Evolutionary conservation across 352 stramenopile species (phyloP).

Genomic region (Pythium phragmitis): DNA sequence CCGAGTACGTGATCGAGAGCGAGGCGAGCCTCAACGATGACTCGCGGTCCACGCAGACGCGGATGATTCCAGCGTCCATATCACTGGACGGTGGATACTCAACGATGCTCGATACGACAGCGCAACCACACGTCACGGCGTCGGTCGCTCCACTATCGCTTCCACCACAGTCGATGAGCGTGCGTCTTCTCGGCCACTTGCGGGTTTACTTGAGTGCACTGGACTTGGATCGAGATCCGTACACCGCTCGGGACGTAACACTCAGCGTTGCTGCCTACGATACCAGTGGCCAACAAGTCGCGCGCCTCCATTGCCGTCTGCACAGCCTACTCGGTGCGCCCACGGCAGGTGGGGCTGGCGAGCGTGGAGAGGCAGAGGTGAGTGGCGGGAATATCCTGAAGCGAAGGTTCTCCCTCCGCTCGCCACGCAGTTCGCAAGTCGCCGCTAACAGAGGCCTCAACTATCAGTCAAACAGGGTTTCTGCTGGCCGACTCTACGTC

Average conservation of each 20-base stretch:
- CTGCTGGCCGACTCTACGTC: constrained; percentile 14
- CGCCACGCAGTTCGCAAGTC: constrained; percentile 10
- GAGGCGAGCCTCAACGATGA: constrained; percentile 20
- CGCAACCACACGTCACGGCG: constrained; percentile 7
- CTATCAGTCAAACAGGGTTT: constrained; percentile 5
- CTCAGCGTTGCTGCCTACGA: constrained; percentile 27
- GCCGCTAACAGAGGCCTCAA: constrained; percentile 10
- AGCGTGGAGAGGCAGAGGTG: constrained; percentile 5
- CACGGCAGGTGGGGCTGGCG: background rate
- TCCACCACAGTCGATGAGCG: constrained; percentile 12
- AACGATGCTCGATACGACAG: constrained; percentile 20
- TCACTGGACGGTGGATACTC: constrained; percentile 24
- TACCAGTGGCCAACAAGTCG: constrained; percentile 23
- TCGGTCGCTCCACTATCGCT: constrained; percentile 16
- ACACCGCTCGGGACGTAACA: background rate
- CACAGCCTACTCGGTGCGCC: background rate
- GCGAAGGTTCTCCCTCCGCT: constrained; percentile 18
- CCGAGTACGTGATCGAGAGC: constrained; percentile 19
- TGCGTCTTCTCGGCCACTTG: constrained; percentile 34
- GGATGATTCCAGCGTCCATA: constrained; percentile 21
- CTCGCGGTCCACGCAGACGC: constrained; percentile 20
- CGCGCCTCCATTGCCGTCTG: constrained; percentile 22
- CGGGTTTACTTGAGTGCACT: constrained; percentile 34
- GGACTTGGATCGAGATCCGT: background rate
- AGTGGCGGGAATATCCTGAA: constrained; percentile 16